Base-by-base conservation (phyloP, 257 asterid genomes). In the Solanum chiquidenum region DNA sequence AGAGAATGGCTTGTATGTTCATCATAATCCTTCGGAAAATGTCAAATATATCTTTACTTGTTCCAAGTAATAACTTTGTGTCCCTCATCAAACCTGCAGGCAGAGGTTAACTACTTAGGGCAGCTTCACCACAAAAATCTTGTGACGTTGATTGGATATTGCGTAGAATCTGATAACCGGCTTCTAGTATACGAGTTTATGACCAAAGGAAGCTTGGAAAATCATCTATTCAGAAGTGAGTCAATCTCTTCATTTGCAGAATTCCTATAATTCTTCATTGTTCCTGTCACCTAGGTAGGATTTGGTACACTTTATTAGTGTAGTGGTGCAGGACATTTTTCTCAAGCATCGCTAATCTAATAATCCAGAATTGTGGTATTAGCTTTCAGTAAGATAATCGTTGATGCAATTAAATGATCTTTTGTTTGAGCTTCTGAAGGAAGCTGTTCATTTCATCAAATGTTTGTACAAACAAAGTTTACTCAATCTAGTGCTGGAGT, bases 151-250 rank as follows among this genome's bases (percentile, higher is more conserved):
- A 91, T 95, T 33, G 98, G 97, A n/a, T 94, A 92, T 83, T 95
- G 98, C 46, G 86, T 95, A 10, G 98, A 95, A 87, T 88, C 92
- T 83, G 92, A 95, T 35, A 91, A 93, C 72, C 86, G 93, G 87
- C 93, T 95, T 83, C 87, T 95, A 13, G 98, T 95, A 5, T 95
- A 95, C 5, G 97, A 95, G 87, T 95, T 88, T 93, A 90, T 95
- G 97, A 93, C 94, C 25, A 92, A 90, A 86, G 98, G 98, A 88
- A 91, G 98, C 92, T 88, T 95, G 92, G 98, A 95, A 88, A 95
- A 94, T 88, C 98, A 95, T 88, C 90, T 95, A 25, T 95, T 94
- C 49, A 93, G 90, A 86, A 94, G 98, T 95, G 79, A 88, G 94
- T 71, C 37, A 27, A 33, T 40, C 21, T 34, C 38, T 85, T 75